phyloP scores from a whole-genome alignment of 1,139 yeast genomes.

The Saccharomyces hybrid region DNA sequence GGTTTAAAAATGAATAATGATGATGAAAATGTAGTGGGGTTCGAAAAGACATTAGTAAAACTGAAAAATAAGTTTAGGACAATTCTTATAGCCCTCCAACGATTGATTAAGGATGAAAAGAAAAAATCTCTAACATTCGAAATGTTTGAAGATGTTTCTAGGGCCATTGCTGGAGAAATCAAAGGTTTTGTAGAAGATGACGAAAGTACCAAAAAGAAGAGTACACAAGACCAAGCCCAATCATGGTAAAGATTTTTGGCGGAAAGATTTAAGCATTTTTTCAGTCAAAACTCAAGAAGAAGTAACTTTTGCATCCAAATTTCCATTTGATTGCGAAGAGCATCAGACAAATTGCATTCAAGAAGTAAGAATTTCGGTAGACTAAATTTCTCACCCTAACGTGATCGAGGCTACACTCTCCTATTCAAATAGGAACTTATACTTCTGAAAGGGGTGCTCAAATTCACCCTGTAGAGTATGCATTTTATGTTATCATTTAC shows the following conservation, averaged over 20 bases:
- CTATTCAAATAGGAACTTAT: neutral
- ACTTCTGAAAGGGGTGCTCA: neutral
- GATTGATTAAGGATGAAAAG: conserved; percentile 12
- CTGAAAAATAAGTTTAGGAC: conserved; percentile 49
- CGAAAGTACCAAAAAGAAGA: conserved; percentile 13
- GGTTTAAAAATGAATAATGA: conserved; percentile 34
- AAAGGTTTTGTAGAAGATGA: conserved; percentile 26
- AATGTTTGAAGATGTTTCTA: conserved; percentile 21
- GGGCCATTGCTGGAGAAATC: conserved; percentile 26
- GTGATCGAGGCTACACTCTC: too few relatives aligned
- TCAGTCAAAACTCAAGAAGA: too few relatives aligned
- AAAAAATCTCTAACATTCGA: conserved; percentile 21
- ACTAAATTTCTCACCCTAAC: too few relatives aligned
- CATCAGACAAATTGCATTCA: too few relatives aligned
- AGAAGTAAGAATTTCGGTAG: too few relatives aligned
- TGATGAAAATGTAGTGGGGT: conserved; percentile 42
- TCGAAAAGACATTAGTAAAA: conserved; percentile 40
- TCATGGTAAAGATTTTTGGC: conserved; percentile 19
- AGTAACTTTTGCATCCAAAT: too few relatives aligned
- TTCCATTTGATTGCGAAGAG: too few relatives aligned
- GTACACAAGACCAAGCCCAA: conserved; percentile 22
- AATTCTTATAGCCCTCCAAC: conserved; percentile 30
- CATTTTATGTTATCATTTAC: neutral
- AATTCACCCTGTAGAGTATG: neutral
- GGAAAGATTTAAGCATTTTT: neutral